A percentile compares a stretch with the other conserved stretches of the same genome.
Evolutionary conservation across 371 early-diverging fungal genomes (phyloP).

Genomic region (Rhizopus sp.): DNA sequence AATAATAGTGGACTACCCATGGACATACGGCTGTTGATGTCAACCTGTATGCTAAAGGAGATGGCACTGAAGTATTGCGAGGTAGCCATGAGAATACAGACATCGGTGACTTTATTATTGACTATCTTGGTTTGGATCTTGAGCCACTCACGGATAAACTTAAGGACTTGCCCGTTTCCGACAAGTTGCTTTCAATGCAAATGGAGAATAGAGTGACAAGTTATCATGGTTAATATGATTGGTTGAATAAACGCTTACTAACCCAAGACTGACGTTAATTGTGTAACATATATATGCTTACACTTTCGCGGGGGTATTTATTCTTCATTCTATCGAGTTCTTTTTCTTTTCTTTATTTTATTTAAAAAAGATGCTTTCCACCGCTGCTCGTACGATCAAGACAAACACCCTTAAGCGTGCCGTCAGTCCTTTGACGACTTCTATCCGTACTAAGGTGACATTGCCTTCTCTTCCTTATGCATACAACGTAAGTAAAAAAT

Average conservation of each 20-base stretch:
- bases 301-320: background rate
- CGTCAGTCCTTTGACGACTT: constrained; percentile 50
- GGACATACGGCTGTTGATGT: constrained; percentile 96
- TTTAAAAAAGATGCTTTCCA: constrained; percentile 41
- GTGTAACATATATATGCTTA: background rate
- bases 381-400: constrained; percentile 49
- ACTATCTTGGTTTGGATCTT: constrained; percentile 67
- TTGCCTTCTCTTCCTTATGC: constrained; percentile 78
- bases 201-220: background rate
- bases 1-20: constrained; percentile 78
- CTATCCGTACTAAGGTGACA: constrained; percentile 65
- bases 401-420: constrained; percentile 32
- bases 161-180: background rate
- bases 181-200: background rate
- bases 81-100: constrained; percentile 88
- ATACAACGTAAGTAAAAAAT: constrained; percentile 53
- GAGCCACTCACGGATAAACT: constrained; percentile 55
- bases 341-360: constrained; percentile 9
- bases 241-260: background rate
- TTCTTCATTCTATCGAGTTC: background rate
- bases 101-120: constrained; percentile 76
- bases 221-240: background rate
- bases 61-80: constrained; percentile 40
- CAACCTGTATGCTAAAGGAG: constrained; percentile 81
- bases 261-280: background rate